Base-by-base conservation (phyloP, 1,139 yeast genomes). In the Candida mesenterica region DNA sequence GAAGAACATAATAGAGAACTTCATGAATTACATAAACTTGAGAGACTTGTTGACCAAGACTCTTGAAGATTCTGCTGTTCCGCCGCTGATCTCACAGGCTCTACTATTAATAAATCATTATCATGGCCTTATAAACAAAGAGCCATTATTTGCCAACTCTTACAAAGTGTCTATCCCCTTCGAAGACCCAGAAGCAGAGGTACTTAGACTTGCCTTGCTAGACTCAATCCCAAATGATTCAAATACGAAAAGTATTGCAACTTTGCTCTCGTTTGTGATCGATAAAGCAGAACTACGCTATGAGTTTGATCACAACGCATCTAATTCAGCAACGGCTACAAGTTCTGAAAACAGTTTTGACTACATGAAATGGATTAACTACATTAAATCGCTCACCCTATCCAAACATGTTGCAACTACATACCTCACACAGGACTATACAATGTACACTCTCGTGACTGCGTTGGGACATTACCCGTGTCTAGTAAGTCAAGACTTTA, bases 401-500 rank as follows among this genome's bases (percentile, higher is more conserved):
- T 38, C 41, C 25, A n/a, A 38, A 24, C 38, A 38, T n/a, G 20
- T 33, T 9, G 24, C 28, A 34, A n/a, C 31, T n/a, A 20, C 30
- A 9, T 31, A 13, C 27, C 39, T 18, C 30, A 16, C 36, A 29
- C 33, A 52, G 17, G 42, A 42, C 15, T 39, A 42, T 10, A 42
- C 55, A 1, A 30, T 61, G 15, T 57, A 60, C 38, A 52, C 71
- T 0, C 33, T 66, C 4, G 51, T 71, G 3, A 59, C 68, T 4
- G 61, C 77, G 0, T 40, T 76, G 16, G 73, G 79, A 7, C 53
- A 63, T 31, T 62, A 64, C 30, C 64, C 75, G 1, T 76, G 82
- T 43, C 40, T 72, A 15, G 32, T 57, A 0, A 53, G 58, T 15
- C 58, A 56, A 0, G 67, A 64, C 30, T 70, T 47, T 37, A 57